Evolutionary conservation across 345 rosid species (phyloP).

Genomic region (Eutrema japonicum): DNA sequence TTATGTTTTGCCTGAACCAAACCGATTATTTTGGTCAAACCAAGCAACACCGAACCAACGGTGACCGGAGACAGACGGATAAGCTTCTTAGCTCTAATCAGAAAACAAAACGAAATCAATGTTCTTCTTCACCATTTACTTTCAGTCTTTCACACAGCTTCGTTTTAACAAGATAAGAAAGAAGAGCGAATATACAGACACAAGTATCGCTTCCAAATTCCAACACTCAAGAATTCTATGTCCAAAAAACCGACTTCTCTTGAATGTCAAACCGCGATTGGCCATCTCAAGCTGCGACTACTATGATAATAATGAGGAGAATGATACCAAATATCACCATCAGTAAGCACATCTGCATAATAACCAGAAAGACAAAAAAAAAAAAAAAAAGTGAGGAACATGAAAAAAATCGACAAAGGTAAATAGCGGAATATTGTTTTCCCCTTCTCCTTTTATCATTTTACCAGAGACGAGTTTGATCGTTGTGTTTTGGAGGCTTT

Average conservation of each 20-base stretch:
- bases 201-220: constrained; percentile 13
- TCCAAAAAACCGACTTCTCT: constrained; percentile 28
- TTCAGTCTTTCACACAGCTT: not conserved
- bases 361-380: not conserved
- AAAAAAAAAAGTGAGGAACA: not conserved
- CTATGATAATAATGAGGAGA: constrained; percentile 77
- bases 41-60: no score
- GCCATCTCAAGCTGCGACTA: constrained; percentile 58
- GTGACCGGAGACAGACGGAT: no score
- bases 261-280: constrained; percentile 14
- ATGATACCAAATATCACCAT: constrained; percentile 87
- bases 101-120: not conserved
- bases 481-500: constrained; percentile 84
- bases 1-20: no score
- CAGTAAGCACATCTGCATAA: constrained; percentile 81
- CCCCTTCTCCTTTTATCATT: not conserved
- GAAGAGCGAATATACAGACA: constrained; percentile 21
- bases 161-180: constrained; percentile 11
- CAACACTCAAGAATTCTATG: not conserved
- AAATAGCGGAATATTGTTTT: not conserved
- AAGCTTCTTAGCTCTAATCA: not conserved
- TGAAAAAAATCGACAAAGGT: not conserved
- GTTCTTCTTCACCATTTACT: not conserved
- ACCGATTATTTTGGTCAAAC: no score
- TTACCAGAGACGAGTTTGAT: constrained; percentile 95